Evolutionary conservation across 176 grass and related monocot species (phyloP).

Genomic region (Cocos nucifera): DNA sequence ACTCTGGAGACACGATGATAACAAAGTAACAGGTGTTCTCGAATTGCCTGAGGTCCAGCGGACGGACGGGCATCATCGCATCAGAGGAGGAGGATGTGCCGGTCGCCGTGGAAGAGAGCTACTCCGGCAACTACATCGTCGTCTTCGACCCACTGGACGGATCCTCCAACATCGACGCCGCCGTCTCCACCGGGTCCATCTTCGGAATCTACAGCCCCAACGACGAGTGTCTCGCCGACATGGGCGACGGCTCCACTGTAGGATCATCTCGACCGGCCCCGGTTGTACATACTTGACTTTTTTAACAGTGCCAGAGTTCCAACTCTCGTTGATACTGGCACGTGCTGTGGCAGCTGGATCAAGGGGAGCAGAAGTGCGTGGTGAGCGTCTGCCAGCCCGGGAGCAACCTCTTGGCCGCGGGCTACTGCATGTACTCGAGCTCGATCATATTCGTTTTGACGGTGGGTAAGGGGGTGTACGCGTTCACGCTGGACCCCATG

Average conservation of each 20-base stretch:
- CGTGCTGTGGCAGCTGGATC: conserved; percentile 44
- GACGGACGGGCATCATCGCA: conserved; percentile 88
- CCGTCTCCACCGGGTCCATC: conserved; percentile 96
- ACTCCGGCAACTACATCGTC: conserved; percentile 97
- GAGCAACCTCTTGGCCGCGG: conserved; percentile 78
- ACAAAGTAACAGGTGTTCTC: conserved; percentile 72
- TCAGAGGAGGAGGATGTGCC: conserved; percentile 99
- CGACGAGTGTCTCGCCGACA: conserved; percentile 76
- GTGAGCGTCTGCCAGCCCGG: conserved; percentile 98
- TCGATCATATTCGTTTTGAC: conserved; percentile 97
- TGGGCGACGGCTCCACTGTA: conserved; percentile 38
- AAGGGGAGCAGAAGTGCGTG: conserved; percentile 63
- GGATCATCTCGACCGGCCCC: too few species aligned
- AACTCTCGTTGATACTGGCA: too few species aligned
- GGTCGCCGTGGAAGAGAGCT: conserved; percentile 84
- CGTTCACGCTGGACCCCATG: conserved; percentile 96
- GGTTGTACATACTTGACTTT: too few species aligned
- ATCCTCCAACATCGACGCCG: conserved; percentile 98
- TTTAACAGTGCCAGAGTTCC: too few species aligned
- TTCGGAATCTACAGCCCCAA: conserved; percentile 97
- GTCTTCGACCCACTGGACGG: conserved; percentile 96
- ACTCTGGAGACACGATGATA: too few species aligned
- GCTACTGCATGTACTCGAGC: conserved; percentile 99
- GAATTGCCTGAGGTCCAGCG: conserved; percentile 83
- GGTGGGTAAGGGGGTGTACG: conserved; percentile 77